Conservation (phyloP, 768 basidiomycete species). For the Tephrocybe sp. region DNA sequence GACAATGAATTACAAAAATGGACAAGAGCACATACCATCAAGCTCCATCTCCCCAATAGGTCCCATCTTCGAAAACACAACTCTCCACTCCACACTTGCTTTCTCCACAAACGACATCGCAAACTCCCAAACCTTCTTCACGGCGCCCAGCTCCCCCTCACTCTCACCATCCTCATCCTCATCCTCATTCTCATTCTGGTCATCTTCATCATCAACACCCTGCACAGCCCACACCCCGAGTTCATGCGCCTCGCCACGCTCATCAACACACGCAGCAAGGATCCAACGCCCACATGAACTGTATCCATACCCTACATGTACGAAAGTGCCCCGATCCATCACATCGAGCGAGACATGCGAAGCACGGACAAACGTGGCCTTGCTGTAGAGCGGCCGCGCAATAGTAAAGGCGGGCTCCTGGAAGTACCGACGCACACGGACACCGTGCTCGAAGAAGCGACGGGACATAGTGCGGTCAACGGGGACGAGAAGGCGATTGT, state of each 20-base stretch:
- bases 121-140: conserved; percentile 72
- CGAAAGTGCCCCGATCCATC: conserved; percentile 47
- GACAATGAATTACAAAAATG: conserved; percentile 1
- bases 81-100: conserved; percentile 78
- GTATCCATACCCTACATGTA: conserved; percentile 76
- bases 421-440: conserved; percentile 49
- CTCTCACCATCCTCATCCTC: conserved; percentile 27
- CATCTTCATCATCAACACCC: conserved; percentile 28
- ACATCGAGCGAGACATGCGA: conserved; percentile 42
- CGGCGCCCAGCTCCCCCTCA: conserved; percentile 36
- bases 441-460: conserved; percentile 39
- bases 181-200: conserved; percentile 23
- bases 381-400: conserved; percentile 42
- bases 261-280: conserved; percentile 70
- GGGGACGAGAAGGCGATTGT: conserved; percentile 65
- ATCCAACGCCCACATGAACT: conserved; percentile 77
- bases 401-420: conserved; percentile 68
- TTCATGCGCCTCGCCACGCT: conserved; percentile 76
- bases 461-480: conserved; percentile 65
- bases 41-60: conserved; percentile 58
- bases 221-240: conserved; percentile 67
- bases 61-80: conserved; percentile 73
- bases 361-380: conserved; percentile 38
- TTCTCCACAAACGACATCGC: conserved; percentile 57
- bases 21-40: conserved; percentile 48